Conservation (phyloP, 352 stramenopile species). For the Phytophthora niederhauseri region DNA sequence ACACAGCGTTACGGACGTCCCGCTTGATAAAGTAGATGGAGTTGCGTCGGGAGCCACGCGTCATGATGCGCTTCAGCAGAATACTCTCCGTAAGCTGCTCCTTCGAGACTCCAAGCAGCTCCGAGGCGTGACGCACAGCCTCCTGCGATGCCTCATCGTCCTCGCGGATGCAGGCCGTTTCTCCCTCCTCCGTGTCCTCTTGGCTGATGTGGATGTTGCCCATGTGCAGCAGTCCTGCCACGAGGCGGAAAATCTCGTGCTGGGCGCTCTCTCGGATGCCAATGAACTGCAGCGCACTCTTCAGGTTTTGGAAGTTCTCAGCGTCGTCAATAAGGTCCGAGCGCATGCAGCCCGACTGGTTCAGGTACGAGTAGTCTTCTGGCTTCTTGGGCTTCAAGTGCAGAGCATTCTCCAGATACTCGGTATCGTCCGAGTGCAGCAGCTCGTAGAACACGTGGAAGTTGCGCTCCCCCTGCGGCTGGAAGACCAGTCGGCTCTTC, state of each 20-base stretch:
- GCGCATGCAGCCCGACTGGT: conserved; percentile 77
- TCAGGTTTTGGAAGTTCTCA: conserved; percentile 69
- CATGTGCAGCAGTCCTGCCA: conserved; percentile 78
- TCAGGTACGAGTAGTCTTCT: conserved; percentile 73
- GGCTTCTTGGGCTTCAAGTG: conserved; percentile 63
- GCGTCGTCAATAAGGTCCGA: conserved; percentile 77
- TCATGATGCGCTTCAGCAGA: conserved; percentile 83
- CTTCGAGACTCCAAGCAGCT: conserved; percentile 69
- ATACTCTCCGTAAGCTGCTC: conserved; percentile 78
- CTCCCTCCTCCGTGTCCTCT: conserved; percentile 75
- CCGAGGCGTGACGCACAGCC: conserved; percentile 51
- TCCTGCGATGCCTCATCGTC: conserved; percentile 55
- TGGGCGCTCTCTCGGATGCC: conserved; percentile 70
- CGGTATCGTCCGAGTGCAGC: conserved; percentile 60
- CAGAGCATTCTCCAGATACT: conserved; percentile 53
- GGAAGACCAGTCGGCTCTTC: conserved; percentile 83
- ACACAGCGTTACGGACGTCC: conserved; percentile 69
- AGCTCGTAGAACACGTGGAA: conserved; percentile 91
- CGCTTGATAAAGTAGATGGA: conserved; percentile 86
- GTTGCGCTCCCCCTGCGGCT: conserved; percentile 80
- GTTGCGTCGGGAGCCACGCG: conserved; percentile 68
- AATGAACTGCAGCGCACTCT: conserved; percentile 71
- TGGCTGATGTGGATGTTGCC: conserved; percentile 79
- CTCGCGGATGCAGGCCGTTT: conserved; percentile 64
- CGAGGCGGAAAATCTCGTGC: conserved; percentile 75